Evolutionary conservation across 1,139 yeast species (phyloP), one percentile per base, ranked within the genome.

Genomic region (Candida smagusa): DNA sequence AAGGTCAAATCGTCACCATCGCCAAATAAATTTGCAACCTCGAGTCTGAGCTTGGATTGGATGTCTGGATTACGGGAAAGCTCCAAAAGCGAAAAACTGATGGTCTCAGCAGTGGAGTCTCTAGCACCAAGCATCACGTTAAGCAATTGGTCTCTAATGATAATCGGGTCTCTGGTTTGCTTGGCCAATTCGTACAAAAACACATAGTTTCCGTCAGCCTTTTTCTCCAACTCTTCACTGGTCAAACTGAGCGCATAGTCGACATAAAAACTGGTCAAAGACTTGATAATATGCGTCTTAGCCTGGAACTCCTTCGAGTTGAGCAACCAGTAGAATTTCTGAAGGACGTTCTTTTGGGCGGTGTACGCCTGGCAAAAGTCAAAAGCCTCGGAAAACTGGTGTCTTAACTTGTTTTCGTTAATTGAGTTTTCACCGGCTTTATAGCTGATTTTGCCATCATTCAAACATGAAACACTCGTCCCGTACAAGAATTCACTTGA

Each of bases 71-170:
- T 59, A 49, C 70, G 58, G 7, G 74, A 63, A 44, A 70, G 60
- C 50, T 68, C 75, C 44, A 54, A 62, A 35, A 68, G 52, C 9
- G 64, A 49, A 41, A 69, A 69, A 9, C 74, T 65, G 40, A 68
- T 59, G 39, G 68, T 59, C 8, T 72, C 72, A 7, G 76, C 74
- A 29, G 75, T 69, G 33, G 75, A 69, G 47, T 70, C 76, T 54
- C 76, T 60, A 26, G 74, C 75, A 22, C 75, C 75, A 35, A 69
- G 45, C 46, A 70, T 60, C 30, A 70, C 66, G 48, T 69, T 70
- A 51, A 70, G 63, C 36, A 66, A 54, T 54, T 70, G 75, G 48
- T 69, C 74, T 45, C 71, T 63, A 43, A 70, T 64, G 23, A 65
- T 60, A 33, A 42, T 52, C 25, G 71, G 71, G 48, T 69, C 64